Base-by-base conservation (phyloP, 768 basidiomycete species). In the Leccinum uliginosum region DNA sequence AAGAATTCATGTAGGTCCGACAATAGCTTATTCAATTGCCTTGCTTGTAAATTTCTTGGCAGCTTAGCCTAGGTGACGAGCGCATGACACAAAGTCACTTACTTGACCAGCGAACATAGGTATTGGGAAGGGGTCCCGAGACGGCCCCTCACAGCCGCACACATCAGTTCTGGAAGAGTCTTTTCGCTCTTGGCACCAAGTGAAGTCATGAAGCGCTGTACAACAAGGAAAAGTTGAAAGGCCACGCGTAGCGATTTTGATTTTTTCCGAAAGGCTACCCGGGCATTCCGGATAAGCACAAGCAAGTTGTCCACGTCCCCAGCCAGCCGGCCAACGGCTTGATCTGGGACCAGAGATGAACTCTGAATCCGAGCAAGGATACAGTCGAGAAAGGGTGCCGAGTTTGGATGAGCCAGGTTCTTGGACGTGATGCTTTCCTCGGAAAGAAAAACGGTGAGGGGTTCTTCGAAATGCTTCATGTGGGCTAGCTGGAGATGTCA, bases 381-480 rank as follows among this genome's bases (percentile, higher is more conserved):
- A 11, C 67, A 65, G 32, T 78, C 67, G 21, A 79, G 72, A 63
- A 76, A 79, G 61, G 55, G 55, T 29, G 49, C 65, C 21, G 62
- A 75, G 58, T 54, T 35, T 7, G 61, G 58, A 17, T 65, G 52
- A 21, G 55, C 48, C 26, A 74, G 56, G 17, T 54, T 26, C 19
- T 26, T 24, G 50, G 54, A 61, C 11, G 47, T 17, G 9, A 62
- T 29, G 21, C 3, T 47, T 43, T 53, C 55, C 10, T 61, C 64
- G 50, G 62, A 4, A 34, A 64, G 53, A 54, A 70, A 45, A 8
- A 78, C 50, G 3, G 80, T 75, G 14, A 89, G 68, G 0, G 85
- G 83, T 24, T 88, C 82, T 26, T 78, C 77, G 60, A 88, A 89
- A 67, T 92, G 89, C 58, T 87, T 87, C 67, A 91, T 68, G 64